phyloP scores from a whole-genome alignment of 768 basidiomycete genomes.

The Fistulinella prunicolor region DNA sequence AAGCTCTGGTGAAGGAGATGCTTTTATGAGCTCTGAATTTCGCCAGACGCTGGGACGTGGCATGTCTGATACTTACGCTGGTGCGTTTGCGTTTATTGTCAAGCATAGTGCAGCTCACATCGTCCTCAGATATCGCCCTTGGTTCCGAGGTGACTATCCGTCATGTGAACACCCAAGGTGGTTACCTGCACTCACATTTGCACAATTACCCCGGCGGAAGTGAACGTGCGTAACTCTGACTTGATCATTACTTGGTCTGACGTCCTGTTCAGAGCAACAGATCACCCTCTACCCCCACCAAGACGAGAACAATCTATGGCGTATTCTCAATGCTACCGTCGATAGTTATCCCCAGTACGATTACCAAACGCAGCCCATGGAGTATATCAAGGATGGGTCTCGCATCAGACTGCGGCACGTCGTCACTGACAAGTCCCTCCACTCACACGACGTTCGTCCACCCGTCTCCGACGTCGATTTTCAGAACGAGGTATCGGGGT shows the following conservation, averaged over 20 bases:
- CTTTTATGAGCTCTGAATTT: slow-evolving; percentile 99
- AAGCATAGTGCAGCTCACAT: not conserved
- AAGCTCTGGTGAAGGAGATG: slow-evolving; percentile 94
- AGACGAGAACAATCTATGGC: slow-evolving; percentile 96
- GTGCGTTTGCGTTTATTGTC: slow-evolving; percentile 42
- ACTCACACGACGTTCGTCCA: slow-evolving; percentile 93
- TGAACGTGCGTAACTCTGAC: slow-evolving; percentile 58
- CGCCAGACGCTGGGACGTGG: slow-evolving; percentile 88
- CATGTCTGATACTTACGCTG: slow-evolving; percentile 92
- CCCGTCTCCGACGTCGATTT: slow-evolving; percentile 98
- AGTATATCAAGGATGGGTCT: slow-evolving; percentile 59
- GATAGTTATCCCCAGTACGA: slow-evolving; percentile 41
- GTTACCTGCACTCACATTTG: slow-evolving; percentile 94
- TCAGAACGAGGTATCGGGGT: slow-evolving; percentile 96
- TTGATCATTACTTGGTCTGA: not conserved
- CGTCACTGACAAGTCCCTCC: slow-evolving; percentile 78
- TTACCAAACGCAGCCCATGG: slow-evolving; percentile 53
- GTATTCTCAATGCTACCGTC: slow-evolving; percentile 71
- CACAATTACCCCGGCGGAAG: slow-evolving; percentile 90
- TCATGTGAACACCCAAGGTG: slow-evolving; percentile 95
- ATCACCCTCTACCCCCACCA: slow-evolving; percentile 98
- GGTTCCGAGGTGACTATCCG: slow-evolving; percentile 83
- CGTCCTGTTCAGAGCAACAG: slow-evolving; percentile 76
- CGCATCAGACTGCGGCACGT: slow-evolving; percentile 83
- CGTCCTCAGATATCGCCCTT: slow-evolving; percentile 66